Evolutionary conservation across 192 early-diverging fungal species (phyloP).

Genomic region (Lunasporangiospora selenospora): DNA sequence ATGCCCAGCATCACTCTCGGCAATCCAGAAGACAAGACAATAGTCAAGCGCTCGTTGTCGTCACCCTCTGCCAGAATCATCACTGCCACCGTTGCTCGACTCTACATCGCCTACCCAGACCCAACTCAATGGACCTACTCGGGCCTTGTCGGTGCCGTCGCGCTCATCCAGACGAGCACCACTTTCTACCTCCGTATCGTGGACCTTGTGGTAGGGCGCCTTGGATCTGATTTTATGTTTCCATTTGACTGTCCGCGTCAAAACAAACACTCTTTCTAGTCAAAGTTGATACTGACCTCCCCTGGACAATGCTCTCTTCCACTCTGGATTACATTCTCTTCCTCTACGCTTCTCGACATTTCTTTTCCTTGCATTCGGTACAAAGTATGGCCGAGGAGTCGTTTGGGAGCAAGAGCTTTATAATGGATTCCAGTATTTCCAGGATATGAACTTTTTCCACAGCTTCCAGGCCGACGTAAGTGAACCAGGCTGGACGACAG

Average conservation of each 20-base stretch:
- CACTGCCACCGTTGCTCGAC: constrained; percentile 75
- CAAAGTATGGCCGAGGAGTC: constrained; percentile 56
- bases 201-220: constrained; percentile 57
- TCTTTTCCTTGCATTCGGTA: too few species aligned
- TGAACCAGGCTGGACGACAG: too few species aligned
- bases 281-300: too few species aligned
- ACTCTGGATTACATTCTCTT: too few species aligned
- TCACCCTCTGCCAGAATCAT: constrained; percentile 70
- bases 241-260: not conserved
- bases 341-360: too few species aligned
- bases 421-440: constrained; percentile 67
- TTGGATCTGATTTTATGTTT: not conserved
- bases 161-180: constrained; percentile 57
- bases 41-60: constrained; percentile 53
- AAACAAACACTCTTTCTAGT: not conserved
- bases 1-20: constrained; percentile 69
- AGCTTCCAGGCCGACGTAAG: constrained; percentile 73
- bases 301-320: not conserved
- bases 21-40: constrained; percentile 66
- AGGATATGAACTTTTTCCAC: constrained; percentile 70
- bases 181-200: constrained; percentile 76
- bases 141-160: constrained; percentile 70
- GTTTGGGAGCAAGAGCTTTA: constrained; percentile 86
- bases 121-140: constrained; percentile 72
- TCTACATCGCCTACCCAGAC: constrained; percentile 75